A percentile compares a stretch with the other conserved stretches of the same genome.
phyloP scores from a whole-genome alignment of 345 rosid genomes.

The Euclidium syriacum region DNA sequence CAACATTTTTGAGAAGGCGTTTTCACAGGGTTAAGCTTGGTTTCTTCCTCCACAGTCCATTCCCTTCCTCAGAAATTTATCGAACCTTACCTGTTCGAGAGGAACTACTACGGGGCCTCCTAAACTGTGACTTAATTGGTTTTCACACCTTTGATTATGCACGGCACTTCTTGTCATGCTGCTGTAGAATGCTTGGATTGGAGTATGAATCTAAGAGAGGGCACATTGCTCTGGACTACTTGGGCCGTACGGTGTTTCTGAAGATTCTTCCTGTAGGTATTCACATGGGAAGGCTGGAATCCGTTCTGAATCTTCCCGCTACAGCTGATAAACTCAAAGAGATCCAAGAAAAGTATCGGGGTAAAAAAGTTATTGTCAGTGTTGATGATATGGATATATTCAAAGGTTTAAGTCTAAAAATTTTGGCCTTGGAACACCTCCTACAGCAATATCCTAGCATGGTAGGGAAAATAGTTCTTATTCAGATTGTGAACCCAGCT shows the following conservation, averaged over 20 bases:
- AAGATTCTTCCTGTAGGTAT: conserved; percentile 47
- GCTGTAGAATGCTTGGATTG: conserved; percentile 48
- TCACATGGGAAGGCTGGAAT: conserved; percentile 46
- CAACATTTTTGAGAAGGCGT: conserved; percentile 41
- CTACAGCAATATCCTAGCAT: conserved; percentile 35
- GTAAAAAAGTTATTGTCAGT: conserved; percentile 37
- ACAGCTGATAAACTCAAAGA: conserved; percentile 38
- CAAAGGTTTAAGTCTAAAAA: conserved; percentile 45
- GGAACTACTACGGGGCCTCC: conserved; percentile 37
- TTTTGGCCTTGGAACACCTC: conserved; percentile 42
- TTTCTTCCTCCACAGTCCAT: conserved; percentile 49
- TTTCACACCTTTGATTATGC: conserved; percentile 52
- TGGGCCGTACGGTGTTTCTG: conserved; percentile 43
- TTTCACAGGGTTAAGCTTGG: conserved; percentile 45
- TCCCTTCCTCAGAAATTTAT: conserved; percentile 49
- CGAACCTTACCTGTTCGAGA: conserved; percentile 45
- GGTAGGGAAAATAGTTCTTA: conserved; percentile 34
- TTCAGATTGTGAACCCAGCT: conserved; percentile 48
- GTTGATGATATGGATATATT: conserved; percentile 54
- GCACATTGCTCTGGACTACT: conserved; percentile 44
- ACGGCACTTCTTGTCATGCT: conserved; percentile 44
- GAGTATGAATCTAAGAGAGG: conserved; percentile 49
- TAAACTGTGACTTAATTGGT: conserved; percentile 47
- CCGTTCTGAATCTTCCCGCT: conserved; percentile 41
- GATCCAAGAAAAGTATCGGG: conserved; percentile 33